Percentiles rank a stretch among this genome's conserved stretches.
These are phyloP conservation scores for Rhodocollybia butyracea DNA, from an alignment of 768 basidiomycete species.

Conservation along the genomic window DNA sequence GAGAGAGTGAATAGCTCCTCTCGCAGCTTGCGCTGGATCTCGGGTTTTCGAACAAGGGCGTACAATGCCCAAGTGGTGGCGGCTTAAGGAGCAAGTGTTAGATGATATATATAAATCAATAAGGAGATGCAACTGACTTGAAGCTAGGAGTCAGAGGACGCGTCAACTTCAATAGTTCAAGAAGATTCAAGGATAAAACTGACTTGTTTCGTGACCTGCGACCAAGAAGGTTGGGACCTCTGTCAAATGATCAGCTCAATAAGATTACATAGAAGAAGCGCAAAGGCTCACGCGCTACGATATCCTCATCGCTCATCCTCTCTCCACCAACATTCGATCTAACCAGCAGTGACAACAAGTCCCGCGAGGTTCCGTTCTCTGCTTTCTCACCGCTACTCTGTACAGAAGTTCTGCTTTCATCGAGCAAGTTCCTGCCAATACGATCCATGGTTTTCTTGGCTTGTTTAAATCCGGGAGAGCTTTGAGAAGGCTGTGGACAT, in stretches of 20 bases:
- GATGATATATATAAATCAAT: too few relatives aligned
- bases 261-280: background rate
- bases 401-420: constrained; percentile 41
- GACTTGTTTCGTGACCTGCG: constrained; percentile 39
- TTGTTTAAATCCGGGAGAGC: constrained; percentile 22
- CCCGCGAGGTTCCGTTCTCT: constrained; percentile 36
- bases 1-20: constrained; percentile 38
- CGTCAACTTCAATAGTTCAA: background rate
- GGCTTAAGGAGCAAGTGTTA: constrained; percentile 1
- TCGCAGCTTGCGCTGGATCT: constrained; percentile 40
- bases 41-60: constrained; percentile 32
- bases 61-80: constrained; percentile 43
- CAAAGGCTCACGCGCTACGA: constrained; percentile 41
- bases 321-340: constrained; percentile 64
- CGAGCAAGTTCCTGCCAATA: constrained; percentile 48
- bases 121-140: background rate
- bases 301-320: constrained; percentile 58
- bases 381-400: constrained; percentile 19
- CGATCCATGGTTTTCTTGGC: constrained; percentile 41
- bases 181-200: background rate
- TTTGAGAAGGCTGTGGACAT: constrained; percentile 25
- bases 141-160: background rate
- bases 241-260: constrained; percentile 15
- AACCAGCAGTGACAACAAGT: constrained; percentile 58
- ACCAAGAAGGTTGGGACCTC: constrained; percentile 44